Base-by-base conservation (phyloP, 2,329 filamentous ascomycete genomes). In the Thielaviopsis euricoi region DNA sequence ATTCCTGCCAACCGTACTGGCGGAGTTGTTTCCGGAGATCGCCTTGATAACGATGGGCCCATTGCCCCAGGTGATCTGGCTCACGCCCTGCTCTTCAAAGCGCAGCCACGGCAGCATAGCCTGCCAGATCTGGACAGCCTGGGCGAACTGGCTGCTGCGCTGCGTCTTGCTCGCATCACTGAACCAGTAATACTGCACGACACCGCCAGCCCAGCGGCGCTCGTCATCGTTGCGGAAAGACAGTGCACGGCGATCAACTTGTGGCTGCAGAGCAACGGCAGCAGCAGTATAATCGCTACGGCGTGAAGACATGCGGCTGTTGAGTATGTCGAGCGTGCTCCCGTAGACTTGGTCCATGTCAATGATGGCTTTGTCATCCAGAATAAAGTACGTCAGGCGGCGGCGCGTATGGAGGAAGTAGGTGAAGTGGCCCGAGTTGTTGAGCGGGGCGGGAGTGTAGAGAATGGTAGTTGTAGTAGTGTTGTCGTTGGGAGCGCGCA, bases 281-380 rank as follows among this genome's bases (percentile, higher is more conserved):
- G n/a, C n/a, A n/a, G n/a, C n/a, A n/a, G n/a, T n/a, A n/a, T n/a
- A 2, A 6, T 2, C 29, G 29, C 29, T 33, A 43, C 17, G 21
- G 25, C 13, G 37, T 5, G 22, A 22, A 22, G 23, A 40, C 7
- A 23, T 13, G 26, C 23, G 21, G 52, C 23, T 33, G 17, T 48
- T 46, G 43, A 60, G 33, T 19, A 61, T 29, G 15, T 58, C 48
- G 15, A 48, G 37, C 15, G 43, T 43, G n/a, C 43, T 57, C 33
- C 58, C 60, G 25, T 55, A 61, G 51, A 61, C 46, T 22, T 57
- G 40, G 29, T 61, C 60, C 26, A 55, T 55, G n/a, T 61, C 53
- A n/a, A 61, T 60, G 22, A 61, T 56, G 46, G 58, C 55, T 17
- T 40, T 43, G 29, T 51, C 58, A 19, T 52, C 7, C 13, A 52